These are phyloP conservation scores for Pouteria glomerata DNA, from an alignment of 148 eudicot genomes.

Conservation along the genomic window DNA sequence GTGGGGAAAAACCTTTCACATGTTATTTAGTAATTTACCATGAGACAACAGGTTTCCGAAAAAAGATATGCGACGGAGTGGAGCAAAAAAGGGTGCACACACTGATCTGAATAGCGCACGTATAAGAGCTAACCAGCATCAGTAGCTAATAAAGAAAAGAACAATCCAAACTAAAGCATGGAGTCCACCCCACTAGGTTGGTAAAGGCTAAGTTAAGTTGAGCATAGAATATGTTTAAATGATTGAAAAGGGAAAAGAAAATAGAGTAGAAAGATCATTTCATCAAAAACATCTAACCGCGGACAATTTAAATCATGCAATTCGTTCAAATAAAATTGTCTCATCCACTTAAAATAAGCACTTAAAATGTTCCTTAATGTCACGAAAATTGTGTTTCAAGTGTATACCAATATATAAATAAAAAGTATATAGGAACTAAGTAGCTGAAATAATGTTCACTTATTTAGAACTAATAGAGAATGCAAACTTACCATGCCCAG, in stretches of 20 bases:
- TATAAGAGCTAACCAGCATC: not conserved
- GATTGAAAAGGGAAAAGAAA: no score
- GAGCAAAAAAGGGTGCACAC: not conserved
- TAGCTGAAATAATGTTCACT: not conserved
- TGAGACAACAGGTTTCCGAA: not conserved
- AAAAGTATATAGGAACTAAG: not conserved
- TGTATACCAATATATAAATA: not conserved
- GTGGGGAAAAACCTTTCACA: not conserved
- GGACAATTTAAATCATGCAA: not conserved
- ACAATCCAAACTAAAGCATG: no score
- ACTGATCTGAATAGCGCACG: not conserved
- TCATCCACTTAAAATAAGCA: not conserved
- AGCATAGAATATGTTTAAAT: no score
- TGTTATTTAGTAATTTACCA: not conserved
- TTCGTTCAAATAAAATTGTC: not conserved
- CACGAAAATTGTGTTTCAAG: not conserved
- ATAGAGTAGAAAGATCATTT: not conserved
- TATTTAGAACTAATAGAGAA: not conserved
- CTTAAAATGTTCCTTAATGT: not conserved
- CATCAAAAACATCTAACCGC: not conserved
- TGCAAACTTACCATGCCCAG: slow-evolving; percentile 86
- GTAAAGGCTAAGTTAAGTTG: no score
- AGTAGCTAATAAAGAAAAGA: not conserved
- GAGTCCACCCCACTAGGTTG: no score
- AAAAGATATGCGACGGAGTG: not conserved